Percentiles rank a stretch among this genome's conserved stretches.
These are phyloP conservation scores for Calonectria pseudoturangicola DNA, from an alignment of 2,329 filamentous ascomycete species.

Conservation along the genomic window DNA sequence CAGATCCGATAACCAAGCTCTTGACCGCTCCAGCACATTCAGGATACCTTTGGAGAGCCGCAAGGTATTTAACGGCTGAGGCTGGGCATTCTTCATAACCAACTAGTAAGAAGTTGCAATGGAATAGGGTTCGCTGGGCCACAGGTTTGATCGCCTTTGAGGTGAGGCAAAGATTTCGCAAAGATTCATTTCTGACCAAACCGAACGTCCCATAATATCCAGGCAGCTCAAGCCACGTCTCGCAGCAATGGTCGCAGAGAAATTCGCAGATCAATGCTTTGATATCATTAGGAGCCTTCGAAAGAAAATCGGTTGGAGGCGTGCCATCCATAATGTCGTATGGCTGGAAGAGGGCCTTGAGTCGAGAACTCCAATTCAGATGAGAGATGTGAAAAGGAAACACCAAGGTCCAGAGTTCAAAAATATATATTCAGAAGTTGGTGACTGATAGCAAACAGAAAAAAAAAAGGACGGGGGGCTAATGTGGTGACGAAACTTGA, in stretches of 20 bases:
- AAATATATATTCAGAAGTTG: not conserved
- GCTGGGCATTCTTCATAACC: too few species aligned
- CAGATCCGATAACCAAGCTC: not conserved
- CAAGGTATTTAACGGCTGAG: not conserved
- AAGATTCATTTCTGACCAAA: not conserved
- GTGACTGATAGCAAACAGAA: too few species aligned
- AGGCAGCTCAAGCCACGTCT: not conserved
- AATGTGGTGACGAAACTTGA: too few species aligned
- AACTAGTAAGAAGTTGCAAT: not conserved
- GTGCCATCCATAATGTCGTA: not conserved
- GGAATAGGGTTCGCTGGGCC: slow-evolving; percentile 17
- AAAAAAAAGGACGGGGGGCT: too few species aligned
- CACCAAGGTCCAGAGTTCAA: not conserved
- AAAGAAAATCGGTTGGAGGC: not conserved
- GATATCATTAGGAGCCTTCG: not conserved
- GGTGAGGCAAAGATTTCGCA: slow-evolving; percentile 23
- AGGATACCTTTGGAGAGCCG: not conserved
- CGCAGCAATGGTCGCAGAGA: slow-evolving; percentile 22
- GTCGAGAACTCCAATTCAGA: not conserved
- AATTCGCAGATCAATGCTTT: slow-evolving; percentile 61
- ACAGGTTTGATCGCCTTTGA: slow-evolving; percentile 22
- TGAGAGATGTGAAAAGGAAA: not conserved
- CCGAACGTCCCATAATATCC: too few species aligned
- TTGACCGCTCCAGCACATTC: not conserved
- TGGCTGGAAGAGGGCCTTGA: not conserved